These are phyloP conservation scores for Tuber aestivum DNA, from an alignment of 495 filamentous ascomycete species.

Conservation along the genomic window DNA sequence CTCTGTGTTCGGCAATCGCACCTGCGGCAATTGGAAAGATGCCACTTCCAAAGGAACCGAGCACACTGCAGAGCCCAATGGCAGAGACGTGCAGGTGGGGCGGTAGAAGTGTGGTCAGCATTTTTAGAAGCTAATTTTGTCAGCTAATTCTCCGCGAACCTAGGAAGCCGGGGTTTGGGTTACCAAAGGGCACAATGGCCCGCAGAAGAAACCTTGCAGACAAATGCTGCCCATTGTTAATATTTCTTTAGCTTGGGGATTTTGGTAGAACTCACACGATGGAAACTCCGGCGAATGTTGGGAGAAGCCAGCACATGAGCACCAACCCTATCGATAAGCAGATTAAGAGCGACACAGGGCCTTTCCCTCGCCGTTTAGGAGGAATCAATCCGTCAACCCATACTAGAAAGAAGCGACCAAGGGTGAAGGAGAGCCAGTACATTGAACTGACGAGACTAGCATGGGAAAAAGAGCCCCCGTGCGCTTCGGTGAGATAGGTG, in stretches of 20 bases:
- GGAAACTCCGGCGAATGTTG: neutral
- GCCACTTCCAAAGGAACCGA: neutral
- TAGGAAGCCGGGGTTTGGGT: neutral
- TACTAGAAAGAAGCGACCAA: neutral
- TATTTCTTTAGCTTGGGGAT: too few relatives aligned
- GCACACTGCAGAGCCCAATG: neutral
- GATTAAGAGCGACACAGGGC: neutral
- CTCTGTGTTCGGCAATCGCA: neutral
- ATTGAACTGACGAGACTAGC: neutral
- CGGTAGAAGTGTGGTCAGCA: neutral
- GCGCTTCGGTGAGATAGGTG: neutral
- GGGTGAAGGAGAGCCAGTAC: neutral
- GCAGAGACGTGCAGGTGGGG: neutral
- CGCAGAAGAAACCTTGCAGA: neutral
- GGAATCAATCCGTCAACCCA: neutral
- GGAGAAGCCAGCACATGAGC: slow-evolving; percentile 1
- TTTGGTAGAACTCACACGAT: neutral
- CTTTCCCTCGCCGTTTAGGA: neutral
- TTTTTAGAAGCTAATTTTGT: neutral
- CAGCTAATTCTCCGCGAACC: neutral
- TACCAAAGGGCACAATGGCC: neutral
- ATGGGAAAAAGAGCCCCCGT: neutral
- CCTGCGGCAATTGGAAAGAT: neutral
- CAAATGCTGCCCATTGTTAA: neutral
- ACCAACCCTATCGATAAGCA: neutral